These are phyloP conservation scores for Dalbergia oliveri DNA, from an alignment of 306 rosid species.

Conservation along the genomic window DNA sequence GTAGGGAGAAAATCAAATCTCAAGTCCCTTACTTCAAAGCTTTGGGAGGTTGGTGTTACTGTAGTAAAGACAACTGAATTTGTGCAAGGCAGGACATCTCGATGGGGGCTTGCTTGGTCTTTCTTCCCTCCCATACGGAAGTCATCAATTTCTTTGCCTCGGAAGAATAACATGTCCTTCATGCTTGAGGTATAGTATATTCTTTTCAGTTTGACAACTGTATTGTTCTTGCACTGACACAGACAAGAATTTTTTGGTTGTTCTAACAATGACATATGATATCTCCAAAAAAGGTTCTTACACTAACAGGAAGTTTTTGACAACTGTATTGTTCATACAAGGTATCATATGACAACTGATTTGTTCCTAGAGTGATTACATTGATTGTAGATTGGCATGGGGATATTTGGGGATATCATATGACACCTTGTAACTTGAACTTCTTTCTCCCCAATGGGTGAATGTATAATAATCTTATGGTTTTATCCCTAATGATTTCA, in stretches of 20 bases:
- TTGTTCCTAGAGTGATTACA: no score
- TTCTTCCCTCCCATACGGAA: slow-evolving; percentile 71
- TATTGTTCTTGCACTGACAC: not conserved
- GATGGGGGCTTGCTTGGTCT: slow-evolving; percentile 98
- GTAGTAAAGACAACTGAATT: slow-evolving; percentile 89
- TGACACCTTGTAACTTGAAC: not conserved
- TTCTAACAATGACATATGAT: not conserved
- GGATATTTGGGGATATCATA: not conserved
- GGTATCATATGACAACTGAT: no score
- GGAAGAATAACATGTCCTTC: slow-evolving; percentile 73
- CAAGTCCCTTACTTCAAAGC: slow-evolving; percentile 69
- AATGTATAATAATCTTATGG: not conserved
- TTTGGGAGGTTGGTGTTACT: slow-evolving; percentile 82
- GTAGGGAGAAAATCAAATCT: slow-evolving; percentile 70
- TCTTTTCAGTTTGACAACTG: slow-evolving; percentile 23
- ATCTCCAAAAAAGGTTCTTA: no score
- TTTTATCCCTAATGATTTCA: not conserved
- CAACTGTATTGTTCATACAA: no score
- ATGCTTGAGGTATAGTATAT: slow-evolving; percentile 59
- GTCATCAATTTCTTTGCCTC: slow-evolving; percentile 54
- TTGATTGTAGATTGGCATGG: no score
- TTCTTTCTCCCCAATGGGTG: not conserved
- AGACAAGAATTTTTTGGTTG: not conserved
- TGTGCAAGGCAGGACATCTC: slow-evolving; percentile 84
- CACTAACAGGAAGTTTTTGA: no score